Conservation (phyloP, 305 asterid genomes). For the Fraxinus dipetala region DNA sequence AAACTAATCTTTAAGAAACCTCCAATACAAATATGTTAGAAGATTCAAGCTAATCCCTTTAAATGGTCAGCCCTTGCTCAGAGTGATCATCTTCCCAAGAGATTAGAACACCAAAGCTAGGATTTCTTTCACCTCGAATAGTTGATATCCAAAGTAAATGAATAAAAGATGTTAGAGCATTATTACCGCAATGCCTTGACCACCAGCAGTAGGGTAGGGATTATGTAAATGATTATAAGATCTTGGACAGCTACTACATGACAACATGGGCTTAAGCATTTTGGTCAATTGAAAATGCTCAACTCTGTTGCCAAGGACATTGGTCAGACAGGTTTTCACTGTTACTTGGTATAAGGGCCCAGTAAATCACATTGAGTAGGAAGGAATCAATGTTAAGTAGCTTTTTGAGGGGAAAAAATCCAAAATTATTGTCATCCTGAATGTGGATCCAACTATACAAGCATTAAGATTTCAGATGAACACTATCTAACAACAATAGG, state of each 20-base stretch:
- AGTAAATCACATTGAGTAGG: background rate
- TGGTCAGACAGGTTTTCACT: background rate
- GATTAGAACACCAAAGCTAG: background rate
- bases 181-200: conserved; percentile 6
- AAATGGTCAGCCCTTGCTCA: background rate
- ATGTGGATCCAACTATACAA: background rate
- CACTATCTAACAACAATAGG: background rate
- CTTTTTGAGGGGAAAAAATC: background rate
- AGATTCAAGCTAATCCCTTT: background rate
- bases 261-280: conserved; percentile 8
- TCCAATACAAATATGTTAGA: background rate
- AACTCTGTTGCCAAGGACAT: background rate
- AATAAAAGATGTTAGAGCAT: background rate
- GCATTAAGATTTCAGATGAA: background rate
- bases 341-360: conserved; percentile 4
- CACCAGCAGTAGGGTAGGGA: background rate
- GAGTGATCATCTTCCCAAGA: background rate
- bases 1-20: background rate
- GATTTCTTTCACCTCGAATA: background rate
- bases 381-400: background rate
- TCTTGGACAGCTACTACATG: background rate
- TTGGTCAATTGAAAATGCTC: background rate
- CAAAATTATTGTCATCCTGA: background rate
- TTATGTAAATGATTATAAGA: background rate
- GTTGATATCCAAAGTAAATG: background rate